A percentile compares a stretch with the other conserved stretches of the same genome.
phyloP scores from a whole-genome alignment of 192 early-diverging fungal genomes.

The Radiomyces spectabilis region DNA sequence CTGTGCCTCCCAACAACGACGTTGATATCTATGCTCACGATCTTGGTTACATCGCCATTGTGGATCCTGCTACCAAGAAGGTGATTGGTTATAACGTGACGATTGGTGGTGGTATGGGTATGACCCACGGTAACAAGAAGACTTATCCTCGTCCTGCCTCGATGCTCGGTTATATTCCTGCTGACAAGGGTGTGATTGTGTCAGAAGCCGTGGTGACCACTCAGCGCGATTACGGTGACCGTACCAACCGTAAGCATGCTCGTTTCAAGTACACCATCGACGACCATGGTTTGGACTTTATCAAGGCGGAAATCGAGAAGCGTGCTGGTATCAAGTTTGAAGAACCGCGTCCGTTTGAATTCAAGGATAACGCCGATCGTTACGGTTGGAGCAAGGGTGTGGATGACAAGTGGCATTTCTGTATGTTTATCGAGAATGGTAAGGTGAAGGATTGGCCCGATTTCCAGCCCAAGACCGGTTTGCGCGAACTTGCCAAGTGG shows the following conservation, averaged over 20 bases:
- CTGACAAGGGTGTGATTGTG: slow-evolving; percentile 72
- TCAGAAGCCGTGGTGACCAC: slow-evolving; percentile 87
- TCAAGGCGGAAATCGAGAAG: slow-evolving; percentile 76
- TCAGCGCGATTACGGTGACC: slow-evolving; percentile 93
- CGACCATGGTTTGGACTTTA: slow-evolving; percentile 89
- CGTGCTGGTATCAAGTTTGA: slow-evolving; percentile 71
- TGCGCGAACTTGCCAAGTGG: slow-evolving; percentile 69
- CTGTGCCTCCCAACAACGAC: slow-evolving; percentile 94
- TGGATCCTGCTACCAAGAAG: slow-evolving; percentile 60
- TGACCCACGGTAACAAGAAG: slow-evolving; percentile 97
- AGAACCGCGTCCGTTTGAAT: slow-evolving; percentile 63
- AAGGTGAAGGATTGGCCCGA: slow-evolving; percentile 79
- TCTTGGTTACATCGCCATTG: slow-evolving; percentile 87
- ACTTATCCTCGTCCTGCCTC: slow-evolving; percentile 86
- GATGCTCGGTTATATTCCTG: slow-evolving; percentile 71
- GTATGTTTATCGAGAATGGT: slow-evolving; percentile 90
- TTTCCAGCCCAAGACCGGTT: slow-evolving; percentile 64
- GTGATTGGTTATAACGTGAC: slow-evolving; percentile 90
- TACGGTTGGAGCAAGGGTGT: slow-evolving; percentile 84
- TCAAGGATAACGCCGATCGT: slow-evolving; percentile 85
- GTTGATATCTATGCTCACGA: slow-evolving; percentile 96
- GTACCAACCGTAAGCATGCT: slow-evolving; percentile 96
- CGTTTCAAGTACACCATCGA: slow-evolving; percentile 98
- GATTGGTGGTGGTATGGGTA: slow-evolving; percentile 97
- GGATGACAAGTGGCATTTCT: slow-evolving; percentile 70